Evolutionary conservation across 345 rosid genomes (phyloP).

Genomic region (Lagerstroemia speciosa): DNA sequence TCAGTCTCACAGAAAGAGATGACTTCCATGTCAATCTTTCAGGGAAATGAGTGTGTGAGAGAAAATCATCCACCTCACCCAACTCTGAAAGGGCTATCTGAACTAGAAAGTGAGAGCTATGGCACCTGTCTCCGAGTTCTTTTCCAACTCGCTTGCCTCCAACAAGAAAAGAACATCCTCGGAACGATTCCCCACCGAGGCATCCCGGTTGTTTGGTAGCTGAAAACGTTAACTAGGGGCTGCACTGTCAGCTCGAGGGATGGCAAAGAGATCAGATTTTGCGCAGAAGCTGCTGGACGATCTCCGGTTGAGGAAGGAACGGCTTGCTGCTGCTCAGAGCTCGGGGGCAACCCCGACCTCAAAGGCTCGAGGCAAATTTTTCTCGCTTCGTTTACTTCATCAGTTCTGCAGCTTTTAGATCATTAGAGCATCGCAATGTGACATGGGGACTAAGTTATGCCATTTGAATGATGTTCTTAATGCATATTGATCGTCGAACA

Average conservation of each 20-base stretch:
- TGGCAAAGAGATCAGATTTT: slow-evolving; percentile 81
- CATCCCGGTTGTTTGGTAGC: background rate
- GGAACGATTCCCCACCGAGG: background rate
- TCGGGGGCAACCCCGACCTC: slow-evolving; percentile 23
- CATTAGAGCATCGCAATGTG: background rate
- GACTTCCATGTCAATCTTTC: slow-evolving; percentile 61
- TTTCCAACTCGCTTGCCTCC: slow-evolving; percentile 12
- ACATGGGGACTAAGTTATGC: background rate
- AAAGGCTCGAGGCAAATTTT: slow-evolving; percentile 28
- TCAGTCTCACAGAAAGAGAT: slow-evolving; percentile 21
- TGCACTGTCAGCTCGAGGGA: slow-evolving; percentile 6
- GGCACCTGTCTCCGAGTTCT: slow-evolving; percentile 11
- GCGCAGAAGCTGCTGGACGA: slow-evolving; percentile 92
- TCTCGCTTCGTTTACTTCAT: background rate
- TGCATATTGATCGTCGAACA: background rate
- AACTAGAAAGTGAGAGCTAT: slow-evolving; percentile 31
- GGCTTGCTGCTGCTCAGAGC: slow-evolving; percentile 46
- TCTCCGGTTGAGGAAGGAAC: slow-evolving; percentile 70
- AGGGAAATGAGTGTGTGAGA: slow-evolving; percentile 9
- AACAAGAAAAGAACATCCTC: background rate
- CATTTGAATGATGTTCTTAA: background rate
- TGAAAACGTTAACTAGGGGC: background rate
- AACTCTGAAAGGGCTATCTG: slow-evolving; percentile 64
- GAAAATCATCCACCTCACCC: slow-evolving; percentile 53
- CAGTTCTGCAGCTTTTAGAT: background rate